phyloP scores from a whole-genome alignment of 768 basidiomycete genomes.

The Suillus weaverae region DNA sequence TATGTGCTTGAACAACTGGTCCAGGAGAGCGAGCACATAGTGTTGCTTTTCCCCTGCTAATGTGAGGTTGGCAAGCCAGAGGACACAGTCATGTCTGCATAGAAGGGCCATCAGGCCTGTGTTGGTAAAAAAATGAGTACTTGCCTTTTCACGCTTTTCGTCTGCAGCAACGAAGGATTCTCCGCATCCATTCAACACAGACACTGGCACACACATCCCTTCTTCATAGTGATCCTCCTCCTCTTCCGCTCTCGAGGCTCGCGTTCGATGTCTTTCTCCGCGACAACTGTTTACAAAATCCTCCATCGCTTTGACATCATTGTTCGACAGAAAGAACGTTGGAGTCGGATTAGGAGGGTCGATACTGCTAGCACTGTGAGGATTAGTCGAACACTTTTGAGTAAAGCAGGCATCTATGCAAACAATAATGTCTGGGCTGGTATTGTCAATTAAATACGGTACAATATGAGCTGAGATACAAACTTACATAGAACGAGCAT shows the following conservation, averaged over 20 bases:
- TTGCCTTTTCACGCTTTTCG: slow-evolving; percentile 19
- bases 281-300: background rate
- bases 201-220: slow-evolving; percentile 26
- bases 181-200: slow-evolving; percentile 34
- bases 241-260: background rate
- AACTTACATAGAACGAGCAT: background rate
- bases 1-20: slow-evolving; percentile 18
- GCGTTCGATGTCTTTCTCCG: background rate
- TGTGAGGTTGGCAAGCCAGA: slow-evolving; percentile 21
- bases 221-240: slow-evolving; percentile 19
- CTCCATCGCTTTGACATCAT: slow-evolving; percentile 22
- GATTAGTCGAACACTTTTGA: slow-evolving; percentile 27
- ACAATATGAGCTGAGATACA: background rate
- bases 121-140: slow-evolving; percentile 16
- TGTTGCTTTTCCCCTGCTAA: slow-evolving; percentile 19
- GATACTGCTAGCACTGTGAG: slow-evolving; percentile 13
- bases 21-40: slow-evolving; percentile 20
- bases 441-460: background rate
- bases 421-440: slow-evolving; percentile 16
- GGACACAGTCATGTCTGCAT: slow-evolving; percentile 18
- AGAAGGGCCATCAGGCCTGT: slow-evolving; percentile 19
- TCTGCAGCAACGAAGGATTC: slow-evolving; percentile 29
- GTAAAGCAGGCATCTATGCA: slow-evolving; percentile 37
- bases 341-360: slow-evolving; percentile 18
- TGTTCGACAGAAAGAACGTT: slow-evolving; percentile 19